Evolutionary conservation across 2,329 filamentous ascomycete genomes (phyloP).

Genomic region (Phyllosticta paracitricarpa): DNA sequence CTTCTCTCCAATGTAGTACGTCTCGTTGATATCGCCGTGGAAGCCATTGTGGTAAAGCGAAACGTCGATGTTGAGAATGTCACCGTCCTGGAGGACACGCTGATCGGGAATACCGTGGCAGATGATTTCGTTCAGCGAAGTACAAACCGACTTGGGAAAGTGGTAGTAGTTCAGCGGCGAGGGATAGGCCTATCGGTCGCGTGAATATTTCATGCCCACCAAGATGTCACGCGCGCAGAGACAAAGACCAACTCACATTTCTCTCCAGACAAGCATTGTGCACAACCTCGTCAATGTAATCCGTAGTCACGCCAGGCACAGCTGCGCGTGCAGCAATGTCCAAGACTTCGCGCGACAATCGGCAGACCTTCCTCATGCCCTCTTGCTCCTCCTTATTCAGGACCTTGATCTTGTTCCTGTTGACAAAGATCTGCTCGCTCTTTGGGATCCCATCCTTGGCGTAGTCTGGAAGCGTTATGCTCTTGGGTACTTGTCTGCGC

Average conservation of each 20-base stretch:
- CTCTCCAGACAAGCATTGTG: slow-evolving; percentile 92
- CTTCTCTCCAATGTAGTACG: slow-evolving; percentile 92
- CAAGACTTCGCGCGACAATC: slow-evolving; percentile 77
- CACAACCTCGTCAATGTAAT: slow-evolving; percentile 88
- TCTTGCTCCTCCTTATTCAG: slow-evolving; percentile 72
- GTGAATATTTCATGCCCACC: slow-evolving; percentile 6
- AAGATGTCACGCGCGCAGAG: background rate
- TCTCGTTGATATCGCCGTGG: slow-evolving; percentile 96
- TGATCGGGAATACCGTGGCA: slow-evolving; percentile 97
- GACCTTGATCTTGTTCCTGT: slow-evolving; percentile 72
- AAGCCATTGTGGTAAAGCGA: slow-evolving; percentile 90
- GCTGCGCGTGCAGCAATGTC: slow-evolving; percentile 79
- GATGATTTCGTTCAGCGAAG: slow-evolving; percentile 92
- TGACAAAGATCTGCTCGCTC: slow-evolving; percentile 54
- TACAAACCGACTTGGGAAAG: slow-evolving; percentile 97
- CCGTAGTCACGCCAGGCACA: slow-evolving; percentile 88
- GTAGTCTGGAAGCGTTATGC: slow-evolving; percentile 80
- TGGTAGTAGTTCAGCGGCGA: slow-evolving; percentile 91
- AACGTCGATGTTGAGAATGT: slow-evolving; percentile 96
- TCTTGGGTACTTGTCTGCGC: slow-evolving; percentile 53
- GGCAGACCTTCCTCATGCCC: slow-evolving; percentile 87
- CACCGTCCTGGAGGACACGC: slow-evolving; percentile 75
- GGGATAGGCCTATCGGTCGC: slow-evolving; percentile 65
- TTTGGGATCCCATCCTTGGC: slow-evolving; percentile 68
- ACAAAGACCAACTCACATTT: slow-evolving; percentile 51